phyloP scores from a whole-genome alignment of 805 yeast genomes.

The Candida caryicola region DNA sequence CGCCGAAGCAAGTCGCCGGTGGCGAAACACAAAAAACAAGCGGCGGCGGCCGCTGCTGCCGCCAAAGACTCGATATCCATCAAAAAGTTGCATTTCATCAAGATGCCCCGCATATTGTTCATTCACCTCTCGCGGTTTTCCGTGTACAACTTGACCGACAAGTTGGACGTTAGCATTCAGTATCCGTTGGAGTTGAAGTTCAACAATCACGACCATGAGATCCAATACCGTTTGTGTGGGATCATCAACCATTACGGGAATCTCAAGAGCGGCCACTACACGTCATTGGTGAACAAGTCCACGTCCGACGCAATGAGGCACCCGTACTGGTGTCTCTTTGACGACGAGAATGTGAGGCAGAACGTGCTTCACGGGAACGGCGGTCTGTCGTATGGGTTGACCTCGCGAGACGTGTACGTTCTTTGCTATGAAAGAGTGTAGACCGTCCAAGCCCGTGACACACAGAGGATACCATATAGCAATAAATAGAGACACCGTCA shows the following conservation, averaged over 20 bases:
- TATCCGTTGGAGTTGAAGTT: constrained; percentile 57
- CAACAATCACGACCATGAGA: constrained; percentile 28
- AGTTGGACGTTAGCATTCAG: constrained; percentile 46
- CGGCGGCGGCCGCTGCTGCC: constrained; percentile 2
- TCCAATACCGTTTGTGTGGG: constrained; percentile 55
- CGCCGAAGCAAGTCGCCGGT: constrained; percentile 35
- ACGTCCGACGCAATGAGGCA: constrained; percentile 22
- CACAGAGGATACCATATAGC: too few species aligned
- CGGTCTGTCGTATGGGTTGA: constrained; percentile 32
- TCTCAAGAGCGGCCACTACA: constrained; percentile 73
- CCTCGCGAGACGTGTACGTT: constrained; percentile 64
- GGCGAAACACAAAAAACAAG: constrained; percentile 10
- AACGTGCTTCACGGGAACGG: constrained; percentile 47
- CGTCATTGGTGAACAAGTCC: constrained; percentile 57
- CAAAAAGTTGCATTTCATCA: constrained; percentile 30
- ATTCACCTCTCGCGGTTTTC: constrained; percentile 44
- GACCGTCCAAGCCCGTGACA: too few species aligned
- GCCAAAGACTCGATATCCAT: constrained; percentile 15
- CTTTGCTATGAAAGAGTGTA: constrained; percentile 56
- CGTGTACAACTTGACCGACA: constrained; percentile 51
- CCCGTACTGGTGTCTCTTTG: constrained; percentile 71
- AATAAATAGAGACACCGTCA: too few species aligned
- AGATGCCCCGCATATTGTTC: constrained; percentile 36
- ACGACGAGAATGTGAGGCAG: constrained; percentile 58
- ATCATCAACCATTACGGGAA: constrained; percentile 71